phyloP scores from a whole-genome alignment of 768 basidiomycete species.

The Pisolithus microcarpus region DNA sequence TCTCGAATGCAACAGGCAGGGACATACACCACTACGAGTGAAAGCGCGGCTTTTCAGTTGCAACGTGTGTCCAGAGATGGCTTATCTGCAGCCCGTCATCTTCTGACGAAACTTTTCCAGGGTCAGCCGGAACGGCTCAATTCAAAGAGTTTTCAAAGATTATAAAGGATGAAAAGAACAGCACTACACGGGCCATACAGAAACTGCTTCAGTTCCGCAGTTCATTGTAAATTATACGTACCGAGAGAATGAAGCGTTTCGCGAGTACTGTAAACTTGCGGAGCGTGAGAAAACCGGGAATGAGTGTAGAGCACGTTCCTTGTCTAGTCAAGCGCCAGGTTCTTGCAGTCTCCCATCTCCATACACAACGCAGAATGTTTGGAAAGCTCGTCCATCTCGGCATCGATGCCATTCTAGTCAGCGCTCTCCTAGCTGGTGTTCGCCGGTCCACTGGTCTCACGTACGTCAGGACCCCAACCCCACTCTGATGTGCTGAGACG shows the following conservation, averaged over 20 bases:
- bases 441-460: slow-evolving; percentile 80
- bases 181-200: slow-evolving; percentile 38
- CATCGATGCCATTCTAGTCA: slow-evolving; percentile 72
- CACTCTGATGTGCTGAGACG: background rate
- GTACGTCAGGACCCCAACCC: slow-evolving; percentile 37
- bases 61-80: slow-evolving; percentile 38
- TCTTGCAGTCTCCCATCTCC: background rate
- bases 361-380: slow-evolving; percentile 15
- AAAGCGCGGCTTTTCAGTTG: slow-evolving; percentile 73
- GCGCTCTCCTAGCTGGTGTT: slow-evolving; percentile 78
- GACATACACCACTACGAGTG: slow-evolving; percentile 71
- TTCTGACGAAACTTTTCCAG: slow-evolving; percentile 24
- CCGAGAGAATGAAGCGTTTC: no score
- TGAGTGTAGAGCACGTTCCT: no score
- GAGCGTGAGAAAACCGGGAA: no score
- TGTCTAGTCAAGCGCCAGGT: background rate
- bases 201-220: slow-evolving; percentile 25
- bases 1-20: slow-evolving; percentile 66
- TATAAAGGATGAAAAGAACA: slow-evolving; percentile 72
- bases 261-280: no score
- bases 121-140: slow-evolving; percentile 50
- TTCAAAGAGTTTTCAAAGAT: slow-evolving; percentile 70
- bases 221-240: slow-evolving; percentile 6
- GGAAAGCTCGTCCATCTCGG: slow-evolving; percentile 51
- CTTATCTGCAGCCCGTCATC: slow-evolving; percentile 3